Base-by-base conservation (phyloP, 495 filamentous ascomycete species). In the Patellaria atrata region DNA sequence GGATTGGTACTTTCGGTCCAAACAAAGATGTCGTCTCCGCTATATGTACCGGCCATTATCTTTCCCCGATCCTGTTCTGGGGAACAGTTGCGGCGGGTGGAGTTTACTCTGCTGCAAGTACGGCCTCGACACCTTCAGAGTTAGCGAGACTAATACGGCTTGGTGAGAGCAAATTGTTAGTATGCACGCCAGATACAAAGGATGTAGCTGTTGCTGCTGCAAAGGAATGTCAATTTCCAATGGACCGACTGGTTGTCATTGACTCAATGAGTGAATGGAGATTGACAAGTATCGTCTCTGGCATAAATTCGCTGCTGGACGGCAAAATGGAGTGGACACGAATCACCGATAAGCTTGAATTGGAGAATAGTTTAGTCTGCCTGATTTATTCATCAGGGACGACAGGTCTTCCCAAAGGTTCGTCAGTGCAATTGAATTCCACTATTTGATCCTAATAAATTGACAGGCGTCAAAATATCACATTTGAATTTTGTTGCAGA, bases 11-110 rank as follows among this genome's bases (percentile, higher is more conserved):
- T 13, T 31, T 52, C 24, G 63, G 63, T 3, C 49, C 59, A 0
- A 48, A 54, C 11, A 54, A 60, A 33, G 67, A 70, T 41, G 58
- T 67, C 24, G 58, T 66, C 22, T 50, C 65, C 9, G 54, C 55
- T 30, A 60, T 68, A 10, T 61, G 63, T 4, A 56, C 56, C 0
- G 67, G 67, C 0, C 60, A 70, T 38, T 59, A 51, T 16, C 52
- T 63, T 4, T 50, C 68, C 4, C 62, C 64, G 0, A 45, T 58
- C 20, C 30, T 65, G 17, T 65, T 65, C 43, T 68, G 61, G 37
- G 57, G 56, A 4, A 53, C 59, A 22, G 50, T 69, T 25, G 65
- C 58, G 9, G 62, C 63, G 16, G 63, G 57, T 11, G 67, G 62
- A 15, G 58, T 70, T 29, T 69, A 58, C 38, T 62, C 60, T 2